Percentiles rank a stretch among this genome's conserved stretches.
Evolutionary conservation across 768 basidiomycete species (phyloP).

Genomic region (Psilocybe tampanensis): DNA sequence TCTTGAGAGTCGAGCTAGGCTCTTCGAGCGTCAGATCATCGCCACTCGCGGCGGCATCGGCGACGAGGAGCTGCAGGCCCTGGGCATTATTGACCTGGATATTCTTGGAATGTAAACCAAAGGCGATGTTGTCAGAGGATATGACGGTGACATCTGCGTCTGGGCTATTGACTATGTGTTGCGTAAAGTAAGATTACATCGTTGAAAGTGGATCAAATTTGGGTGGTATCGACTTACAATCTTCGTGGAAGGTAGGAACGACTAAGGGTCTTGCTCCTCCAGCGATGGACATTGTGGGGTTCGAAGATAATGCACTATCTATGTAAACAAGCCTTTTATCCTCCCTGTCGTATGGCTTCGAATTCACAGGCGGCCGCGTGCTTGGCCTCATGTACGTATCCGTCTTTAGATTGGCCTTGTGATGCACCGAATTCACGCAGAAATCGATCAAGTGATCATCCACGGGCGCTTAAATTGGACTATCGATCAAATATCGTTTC

Average conservation of each 20-base stretch:
- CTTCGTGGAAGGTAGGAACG: neutral
- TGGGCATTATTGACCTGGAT: conserved; percentile 1
- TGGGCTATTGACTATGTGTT: conserved; percentile 18
- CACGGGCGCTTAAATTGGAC: no score
- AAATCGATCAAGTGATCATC: no score
- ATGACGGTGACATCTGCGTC: conserved; percentile 5
- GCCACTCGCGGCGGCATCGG: neutral
- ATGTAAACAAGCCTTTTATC: no score
- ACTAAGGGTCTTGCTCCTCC: neutral
- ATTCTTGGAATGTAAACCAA: conserved; percentile 8
- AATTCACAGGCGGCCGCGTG: no score
- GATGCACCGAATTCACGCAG: no score
- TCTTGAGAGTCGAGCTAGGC: conserved; percentile 16
- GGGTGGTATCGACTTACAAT: neutral
- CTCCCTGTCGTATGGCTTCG: no score
- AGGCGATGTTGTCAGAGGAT: conserved; percentile 7
- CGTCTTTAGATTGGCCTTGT: no score
- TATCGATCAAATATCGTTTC: no score
- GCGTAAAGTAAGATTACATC: no score
- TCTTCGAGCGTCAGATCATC: conserved; percentile 20
- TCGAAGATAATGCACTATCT: no score
- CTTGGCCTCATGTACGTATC: no score
- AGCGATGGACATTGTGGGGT: neutral
- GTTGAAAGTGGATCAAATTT: neutral
- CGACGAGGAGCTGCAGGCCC: neutral